Base-by-base conservation (phyloP, 1,139 yeast species). In the Candida labiduridarum region DNA sequence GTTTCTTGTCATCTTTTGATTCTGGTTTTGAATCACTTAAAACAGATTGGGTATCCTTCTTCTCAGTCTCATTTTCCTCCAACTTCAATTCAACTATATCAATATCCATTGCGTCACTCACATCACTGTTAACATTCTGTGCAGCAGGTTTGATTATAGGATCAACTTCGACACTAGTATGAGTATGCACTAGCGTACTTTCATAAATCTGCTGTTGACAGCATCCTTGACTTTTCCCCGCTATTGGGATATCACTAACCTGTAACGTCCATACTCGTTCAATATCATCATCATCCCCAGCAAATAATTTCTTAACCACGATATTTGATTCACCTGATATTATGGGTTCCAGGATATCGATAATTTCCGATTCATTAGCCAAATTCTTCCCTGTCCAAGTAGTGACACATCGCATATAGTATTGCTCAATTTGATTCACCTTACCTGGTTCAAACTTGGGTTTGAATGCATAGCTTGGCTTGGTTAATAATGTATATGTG, bases 241-340 rank as follows among this genome's bases (percentile, higher is more conserved):
- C 96, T 33, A 88, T 85, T 0, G 97, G 97, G 14, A 90, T 86
- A 68, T 91, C 97, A 8, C 84, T 74, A 19, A 87, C 76, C 56
- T 84, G 87, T 29, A 90, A 60, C 0, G 85, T 78, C 96, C 96
- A 88, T 36, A 58, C 63, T 51, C 63, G 58, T 67, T 74, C 53
- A 59, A 65, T 56, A 38, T 63, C 61, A 29, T 65, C 65, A 22
- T 66, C 69, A 36, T 66, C 68, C 15, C 66, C 68, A 19, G 58
- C 51, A 50, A 75, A 74, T 41, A 74, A 59, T 35, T 70, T 59
- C 43, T 64, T 68, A 42, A 60, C 57, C 7, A 68, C 53, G 8
- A 59, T 55, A 47, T 61, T 59, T 34, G 54, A 51, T 41, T 56
- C 58, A 31, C 50, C 63, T 41, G 58, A 49, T 4, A 66, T 46